phyloP scores from a whole-genome alignment of 2,329 filamentous ascomycete genomes.

The Fonsecaea multimorphosa region DNA sequence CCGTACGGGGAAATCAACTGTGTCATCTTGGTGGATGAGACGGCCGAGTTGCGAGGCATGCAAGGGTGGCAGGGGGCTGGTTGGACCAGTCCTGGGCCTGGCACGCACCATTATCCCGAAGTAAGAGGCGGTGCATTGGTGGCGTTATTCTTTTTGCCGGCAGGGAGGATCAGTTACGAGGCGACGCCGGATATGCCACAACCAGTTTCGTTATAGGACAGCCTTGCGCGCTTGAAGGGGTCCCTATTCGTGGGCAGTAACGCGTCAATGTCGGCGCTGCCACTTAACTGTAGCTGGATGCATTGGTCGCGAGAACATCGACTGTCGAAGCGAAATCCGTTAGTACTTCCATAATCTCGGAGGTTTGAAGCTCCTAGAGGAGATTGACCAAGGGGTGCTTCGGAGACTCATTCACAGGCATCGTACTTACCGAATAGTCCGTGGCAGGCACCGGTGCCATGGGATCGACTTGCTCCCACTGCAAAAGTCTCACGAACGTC shows the following conservation, averaged over 20 bases:
- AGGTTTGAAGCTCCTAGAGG: neutral
- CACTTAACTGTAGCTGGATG: conserved; percentile 28
- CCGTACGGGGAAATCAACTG: conserved; percentile 64
- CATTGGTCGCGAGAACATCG: conserved; percentile 30
- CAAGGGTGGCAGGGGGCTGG: conserved; percentile 62
- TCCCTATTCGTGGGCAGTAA: neutral
- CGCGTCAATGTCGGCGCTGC: conserved; percentile 1
- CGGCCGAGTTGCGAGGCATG: conserved; percentile 62
- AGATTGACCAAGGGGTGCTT: neutral
- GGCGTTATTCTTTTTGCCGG: conserved; percentile 62
- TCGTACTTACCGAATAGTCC: conserved; percentile 63
- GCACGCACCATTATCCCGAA: conserved; percentile 64
- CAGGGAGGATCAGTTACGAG: conserved; percentile 55
- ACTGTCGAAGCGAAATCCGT: conserved; percentile 6
- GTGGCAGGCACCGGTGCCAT: conserved; percentile 64
- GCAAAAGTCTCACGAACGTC: conserved; percentile 66
- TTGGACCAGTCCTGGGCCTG: conserved; percentile 62
- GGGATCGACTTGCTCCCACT: conserved; percentile 63
- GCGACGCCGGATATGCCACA: conserved; percentile 35
- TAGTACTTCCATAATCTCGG: neutral
- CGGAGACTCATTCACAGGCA: neutral
- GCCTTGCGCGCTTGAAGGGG: neutral
- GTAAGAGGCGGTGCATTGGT: conserved; percentile 58
- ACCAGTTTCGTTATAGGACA: conserved; percentile 14
- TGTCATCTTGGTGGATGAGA: conserved; percentile 58